Evolutionary conservation across 2,329 filamentous ascomycete genomes (phyloP).

Genomic region (Monosporascus sp.): DNA sequence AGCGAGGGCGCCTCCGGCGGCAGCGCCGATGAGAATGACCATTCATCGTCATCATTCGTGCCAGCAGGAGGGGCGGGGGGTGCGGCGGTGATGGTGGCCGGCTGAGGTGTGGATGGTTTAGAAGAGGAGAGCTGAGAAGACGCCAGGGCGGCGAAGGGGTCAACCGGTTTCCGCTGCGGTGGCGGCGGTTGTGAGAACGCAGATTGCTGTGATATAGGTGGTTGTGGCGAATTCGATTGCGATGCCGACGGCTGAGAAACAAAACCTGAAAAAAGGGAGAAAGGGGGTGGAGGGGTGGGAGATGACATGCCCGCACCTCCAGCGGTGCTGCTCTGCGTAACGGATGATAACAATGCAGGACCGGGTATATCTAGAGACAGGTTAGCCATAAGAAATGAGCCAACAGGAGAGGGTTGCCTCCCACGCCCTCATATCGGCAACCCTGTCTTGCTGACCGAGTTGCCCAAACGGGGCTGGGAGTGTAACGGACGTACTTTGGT

Average conservation of each 20-base stretch:
- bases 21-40: slow-evolving; percentile 85
- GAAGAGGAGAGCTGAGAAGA: slow-evolving; percentile 34
- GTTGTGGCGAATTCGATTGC: slow-evolving; percentile 27
- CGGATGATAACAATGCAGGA: slow-evolving; percentile 58
- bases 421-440: too few relatives aligned
- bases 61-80: slow-evolving; percentile 18
- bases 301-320: slow-evolving; percentile 31
- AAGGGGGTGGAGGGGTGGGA: slow-evolving; percentile 39
- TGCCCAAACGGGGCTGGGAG: too few relatives aligned
- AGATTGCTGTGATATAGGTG: slow-evolving; percentile 40
- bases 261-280: slow-evolving; percentile 52
- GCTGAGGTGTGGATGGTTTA: slow-evolving; percentile 30
- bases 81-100: slow-evolving; percentile 11
- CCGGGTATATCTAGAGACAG: slow-evolving; percentile 53
- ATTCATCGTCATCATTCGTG: slow-evolving; percentile 75
- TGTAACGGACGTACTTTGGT: slow-evolving; percentile 49
- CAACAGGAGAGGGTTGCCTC: neutral
- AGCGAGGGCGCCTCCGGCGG: slow-evolving; percentile 52
- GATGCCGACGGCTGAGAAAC: slow-evolving; percentile 44
- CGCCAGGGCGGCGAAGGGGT: slow-evolving; percentile 50
- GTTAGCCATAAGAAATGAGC: slow-evolving; percentile 18
- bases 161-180: slow-evolving; percentile 32
- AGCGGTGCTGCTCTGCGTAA: slow-evolving; percentile 57
- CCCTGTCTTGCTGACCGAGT: too few relatives aligned
- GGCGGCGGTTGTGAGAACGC: slow-evolving; percentile 38